Evolutionary conservation across 306 rosid genomes (phyloP), one percentile per base, ranked within the genome.

Genomic region (Medicago ruthenica): DNA sequence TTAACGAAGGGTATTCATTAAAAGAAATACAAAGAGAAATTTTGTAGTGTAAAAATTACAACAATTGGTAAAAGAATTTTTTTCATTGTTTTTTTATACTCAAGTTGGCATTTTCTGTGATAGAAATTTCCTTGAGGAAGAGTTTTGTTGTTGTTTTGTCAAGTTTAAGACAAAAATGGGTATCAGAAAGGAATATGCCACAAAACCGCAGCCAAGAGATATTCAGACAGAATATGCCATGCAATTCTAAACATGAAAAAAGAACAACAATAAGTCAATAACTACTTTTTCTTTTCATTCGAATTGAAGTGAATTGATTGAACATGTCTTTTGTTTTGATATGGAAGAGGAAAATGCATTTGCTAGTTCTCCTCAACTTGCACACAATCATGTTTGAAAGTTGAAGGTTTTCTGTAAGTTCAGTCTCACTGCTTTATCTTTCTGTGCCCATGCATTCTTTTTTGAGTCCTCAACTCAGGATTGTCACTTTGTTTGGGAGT

Each of bases 331-430:
- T 61, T 61, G 44, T 2, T 24, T 59, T 2, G 0, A 61, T 21
- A 34, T 61, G 67, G 67, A 61, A 62, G 44, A 34, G 22, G 47
- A 62, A 62, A 34, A 36, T 9, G 3, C 68, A 36, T 63, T 34
- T 15, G 47, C 47, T 63, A 16, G 3, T 55, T 59, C 17, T 10
- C 18, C 13, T 9, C 44, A 63, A 22, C 16, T 9, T 34, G 17
- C 60, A 12, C 36, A 9, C 34, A 65, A 59, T 48, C 4, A 9
- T 41, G 68, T 27, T 63, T 73, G 71, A 62, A 74, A 81, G 72
- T 8, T 42, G 34, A 78, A 50, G 54, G 21, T 45, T 50, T 34
- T 44, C 22, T 74, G 80, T 50, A 73, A 60, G 76, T 61, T 21
- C 60, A 44, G 18, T 68, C 50, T 55, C 31, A 20, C 61, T 78